Base-by-base conservation (phyloP, 768 basidiomycete species). In the Mycena vitilis region DNA sequence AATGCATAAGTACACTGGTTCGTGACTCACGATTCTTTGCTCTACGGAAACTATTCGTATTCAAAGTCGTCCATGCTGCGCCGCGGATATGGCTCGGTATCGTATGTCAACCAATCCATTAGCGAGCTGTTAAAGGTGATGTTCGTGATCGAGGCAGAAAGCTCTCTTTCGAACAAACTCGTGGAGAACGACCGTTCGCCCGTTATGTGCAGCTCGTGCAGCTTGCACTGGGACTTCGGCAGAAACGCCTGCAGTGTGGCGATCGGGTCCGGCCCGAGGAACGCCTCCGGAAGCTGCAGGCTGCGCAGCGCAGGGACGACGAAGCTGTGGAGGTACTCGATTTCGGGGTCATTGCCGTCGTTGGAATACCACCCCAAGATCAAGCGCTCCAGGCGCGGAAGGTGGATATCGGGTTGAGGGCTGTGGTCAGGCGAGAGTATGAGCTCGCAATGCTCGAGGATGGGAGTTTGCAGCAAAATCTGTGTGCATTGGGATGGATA, bases 81-180 rank as follows among this genome's bases (percentile, higher is more conserved):
- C 15, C 40, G 40, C 10, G 40, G 40, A 11, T 10, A 40, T 9
- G 1, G 40, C 40, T 3, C 2, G 7, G 10, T 15, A 10, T 40
- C 40, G 40, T 10, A 4, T 9, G 40, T 40, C 15, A 40, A 2
- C 40, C 40, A 40, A 9, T 40, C 40, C 11, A 40, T 2, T 40
- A 8, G 40, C 40, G 11, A 15, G 10, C 47, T 9, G 47, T 79
- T 34, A 74, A 53, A 34, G 30, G 30, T 18, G 45, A 47, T 18
- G 4, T 18, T 15, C 45, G 45, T 8, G 20, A 47, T 47, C 8
- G 45, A 47, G 18, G 45, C 15, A 30, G 30, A 30, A 5, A 30
- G 30, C 30, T 30, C 30, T 30, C 30, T 30, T 2, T 30, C 3
- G 30, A 30, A 30, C 30, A 30, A 47, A 47, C 4, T n/a, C 20